Base-by-base conservation (phyloP, 2,329 filamentous ascomycete genomes). In the Botrytis galanthina region DNA sequence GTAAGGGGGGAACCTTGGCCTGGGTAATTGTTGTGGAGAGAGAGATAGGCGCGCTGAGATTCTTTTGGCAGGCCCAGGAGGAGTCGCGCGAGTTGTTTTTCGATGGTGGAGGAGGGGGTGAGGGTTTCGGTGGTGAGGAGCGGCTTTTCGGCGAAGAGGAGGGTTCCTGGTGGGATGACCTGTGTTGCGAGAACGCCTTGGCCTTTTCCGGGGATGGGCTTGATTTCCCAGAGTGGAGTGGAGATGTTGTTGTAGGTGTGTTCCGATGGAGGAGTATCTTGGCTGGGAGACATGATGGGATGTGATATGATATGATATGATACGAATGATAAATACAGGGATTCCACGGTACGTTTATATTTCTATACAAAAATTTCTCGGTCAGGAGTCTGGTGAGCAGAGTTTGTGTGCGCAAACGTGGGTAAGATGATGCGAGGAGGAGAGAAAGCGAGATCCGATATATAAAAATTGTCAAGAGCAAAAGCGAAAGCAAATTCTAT, bases 141-240 rank as follows among this genome's bases (percentile, higher is more conserved):
- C 29, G 79, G 78, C 12, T 74, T 60, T 72, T 80, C 79, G 75
- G 76, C 78, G 75, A 80, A 66, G 51, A 81, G 74, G 20, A 79
- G 75, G 14, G 79, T 80, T n/a, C 79, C 80, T 4, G 79, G 76
- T 9, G 60, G 44, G 29, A 80, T 78, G 37, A 75, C 68, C 37
- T 75, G 72, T 14, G 69, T 75, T 29, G 78, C 77, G n/a, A 81
- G 57, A 0, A 80, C 73, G 10, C 78, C 79, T 63, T 76, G 74
- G 39, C 77, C 79, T 76, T 80, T 80, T 51, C 76, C 77, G 10
- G 76, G 75, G n/a, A 80, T 75, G 57, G 70, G 37, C 39, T 76
- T 62, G 26, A 78, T 71, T 74, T 54, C 74, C 75, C 74, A 80
- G 37, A 77, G 66, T n/a, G 54, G 48, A 20, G 42, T 68, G 66